phyloP scores from a whole-genome alignment of 768 basidiomycete genomes.

The Candolleomyces aberdarensis region DNA sequence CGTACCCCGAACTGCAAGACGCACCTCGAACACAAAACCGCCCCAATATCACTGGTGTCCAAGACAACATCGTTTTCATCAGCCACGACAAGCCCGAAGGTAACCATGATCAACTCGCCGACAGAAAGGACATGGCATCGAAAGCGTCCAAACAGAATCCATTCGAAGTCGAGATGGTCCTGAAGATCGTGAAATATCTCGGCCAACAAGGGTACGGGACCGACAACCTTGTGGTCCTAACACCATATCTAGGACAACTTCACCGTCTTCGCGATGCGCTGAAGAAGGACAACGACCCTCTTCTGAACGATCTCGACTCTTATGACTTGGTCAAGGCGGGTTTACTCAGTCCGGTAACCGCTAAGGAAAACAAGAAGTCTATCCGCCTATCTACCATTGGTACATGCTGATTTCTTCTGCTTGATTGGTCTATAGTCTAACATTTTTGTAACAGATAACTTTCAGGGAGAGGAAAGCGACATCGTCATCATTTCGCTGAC shows the following conservation, averaged over 20 bases:
- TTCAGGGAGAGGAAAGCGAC: slow-evolving; percentile 74
- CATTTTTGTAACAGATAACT: slow-evolving; percentile 53
- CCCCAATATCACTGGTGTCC: slow-evolving; percentile 50
- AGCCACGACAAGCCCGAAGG: slow-evolving; percentile 57
- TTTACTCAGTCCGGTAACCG: slow-evolving; percentile 36
- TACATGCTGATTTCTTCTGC: slow-evolving; percentile 19
- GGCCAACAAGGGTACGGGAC: slow-evolving; percentile 67
- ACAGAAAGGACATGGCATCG: slow-evolving; percentile 43
- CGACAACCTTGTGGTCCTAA: slow-evolving; percentile 58
- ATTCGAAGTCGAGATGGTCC: slow-evolving; percentile 59
- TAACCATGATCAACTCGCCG: slow-evolving; percentile 34
- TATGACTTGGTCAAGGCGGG: slow-evolving; percentile 58
- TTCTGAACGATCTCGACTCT: slow-evolving; percentile 62
- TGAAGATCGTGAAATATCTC: slow-evolving; percentile 64
- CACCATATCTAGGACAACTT: slow-evolving; percentile 69
- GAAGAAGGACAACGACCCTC: slow-evolving; percentile 48
- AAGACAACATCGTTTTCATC: slow-evolving; percentile 61
- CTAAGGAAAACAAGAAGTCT: slow-evolving; percentile 38
- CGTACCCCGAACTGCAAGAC: slow-evolving; percentile 63
- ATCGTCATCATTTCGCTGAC: slow-evolving; percentile 63
- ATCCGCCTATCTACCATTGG: slow-evolving; percentile 67
- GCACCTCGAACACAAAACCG: slow-evolving; percentile 47
- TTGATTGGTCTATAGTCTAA: neutral
- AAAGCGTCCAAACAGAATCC: slow-evolving; percentile 59
- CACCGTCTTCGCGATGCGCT: slow-evolving; percentile 44